A percentile compares a stretch with the other conserved stretches of the same genome.
These are phyloP conservation scores for Sistotremastrum suecicum DNA, from an alignment of 768 basidiomycete species.

Conservation along the genomic window DNA sequence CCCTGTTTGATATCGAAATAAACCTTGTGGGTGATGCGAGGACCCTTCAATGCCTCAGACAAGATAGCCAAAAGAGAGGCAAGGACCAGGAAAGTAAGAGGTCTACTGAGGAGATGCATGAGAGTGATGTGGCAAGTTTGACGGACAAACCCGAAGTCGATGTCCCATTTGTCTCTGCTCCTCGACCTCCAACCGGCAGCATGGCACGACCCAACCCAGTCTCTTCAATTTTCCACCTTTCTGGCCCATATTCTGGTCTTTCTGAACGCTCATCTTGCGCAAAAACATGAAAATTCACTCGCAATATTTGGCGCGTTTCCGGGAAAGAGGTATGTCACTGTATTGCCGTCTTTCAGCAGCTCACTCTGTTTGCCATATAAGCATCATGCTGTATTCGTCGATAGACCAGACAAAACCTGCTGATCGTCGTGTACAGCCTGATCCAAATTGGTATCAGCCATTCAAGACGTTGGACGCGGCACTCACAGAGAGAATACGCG, in stretches of 20 bases:
- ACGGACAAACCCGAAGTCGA: background rate
- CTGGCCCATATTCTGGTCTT: constrained; percentile 81
- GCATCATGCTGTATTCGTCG: constrained; percentile 68
- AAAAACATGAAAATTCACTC: constrained; percentile 81
- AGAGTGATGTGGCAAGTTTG: background rate
- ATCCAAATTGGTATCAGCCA: constrained; percentile 73
- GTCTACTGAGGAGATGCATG: background rate
- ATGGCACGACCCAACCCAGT: constrained; percentile 49
- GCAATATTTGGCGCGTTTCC: constrained; percentile 87
- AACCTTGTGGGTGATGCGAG: constrained; percentile 83
- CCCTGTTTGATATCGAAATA: constrained; percentile 95
- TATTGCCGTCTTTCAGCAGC: background rate
- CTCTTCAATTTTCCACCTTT: constrained; percentile 51
- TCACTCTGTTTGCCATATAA: constrained; percentile 16
- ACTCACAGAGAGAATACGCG: constrained; percentile 44
- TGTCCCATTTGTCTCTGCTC: constrained; percentile 64
- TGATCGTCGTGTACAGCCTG: constrained; percentile 27
- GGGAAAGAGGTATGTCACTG: constrained; percentile 51
- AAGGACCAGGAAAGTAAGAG: constrained; percentile 45
- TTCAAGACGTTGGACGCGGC: constrained; percentile 66
- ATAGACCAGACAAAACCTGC: constrained; percentile 23
- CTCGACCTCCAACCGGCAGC: constrained; percentile 77
- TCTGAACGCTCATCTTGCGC: constrained; percentile 84
- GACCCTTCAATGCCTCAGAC: constrained; percentile 73
- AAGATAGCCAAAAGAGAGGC: constrained; percentile 62